phyloP scores from a whole-genome alignment of 768 basidiomycete species.

The Hebeloma cylindrosporum region DNA sequence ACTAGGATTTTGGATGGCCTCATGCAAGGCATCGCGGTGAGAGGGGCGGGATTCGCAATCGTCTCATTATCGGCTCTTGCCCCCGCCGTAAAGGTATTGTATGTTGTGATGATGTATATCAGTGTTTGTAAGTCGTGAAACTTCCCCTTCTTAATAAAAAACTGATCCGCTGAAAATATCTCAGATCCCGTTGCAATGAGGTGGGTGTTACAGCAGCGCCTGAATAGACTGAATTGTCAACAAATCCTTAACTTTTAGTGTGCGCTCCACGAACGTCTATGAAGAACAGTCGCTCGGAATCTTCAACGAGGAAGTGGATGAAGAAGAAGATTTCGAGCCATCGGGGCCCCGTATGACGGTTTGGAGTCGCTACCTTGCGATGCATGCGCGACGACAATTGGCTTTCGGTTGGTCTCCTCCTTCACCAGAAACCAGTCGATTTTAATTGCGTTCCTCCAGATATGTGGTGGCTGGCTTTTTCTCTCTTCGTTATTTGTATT shows the following conservation, averaged over 20 bases:
- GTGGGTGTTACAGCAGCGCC: conserved; percentile 31
- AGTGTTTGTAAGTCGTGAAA: conserved; percentile 60
- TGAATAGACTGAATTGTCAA: neutral
- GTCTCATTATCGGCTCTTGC: conserved; percentile 73
- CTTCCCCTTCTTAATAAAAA: neutral
- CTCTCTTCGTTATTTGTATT: conserved; percentile 88
- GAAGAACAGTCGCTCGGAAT: conserved; percentile 91
- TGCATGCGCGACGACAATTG: conserved; percentile 85
- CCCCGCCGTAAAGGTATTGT: conserved; percentile 87
- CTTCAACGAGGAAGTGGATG: conserved; percentile 50
- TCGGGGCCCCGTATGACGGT: conserved; percentile 54
- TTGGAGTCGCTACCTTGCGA: conserved; percentile 75
- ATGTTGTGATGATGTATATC: conserved; percentile 94
- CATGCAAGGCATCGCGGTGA: conserved; percentile 77
- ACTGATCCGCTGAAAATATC: too few species aligned
- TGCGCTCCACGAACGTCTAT: conserved; percentile 92
- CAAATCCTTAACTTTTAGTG: conserved; percentile 41
- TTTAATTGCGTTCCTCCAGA: conserved; percentile 45
- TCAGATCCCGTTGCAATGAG: conserved; percentile 81
- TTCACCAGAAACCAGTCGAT: neutral
- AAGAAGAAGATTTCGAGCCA: conserved; percentile 42
- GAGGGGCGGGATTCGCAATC: conserved; percentile 86
- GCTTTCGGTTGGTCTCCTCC: conserved; percentile 65
- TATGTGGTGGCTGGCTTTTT: conserved; percentile 94
- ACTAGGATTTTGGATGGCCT: conserved; percentile 72